Conservation (phyloP, 2,329 filamentous ascomycete species). For the Exophiala xenobiotica region DNA sequence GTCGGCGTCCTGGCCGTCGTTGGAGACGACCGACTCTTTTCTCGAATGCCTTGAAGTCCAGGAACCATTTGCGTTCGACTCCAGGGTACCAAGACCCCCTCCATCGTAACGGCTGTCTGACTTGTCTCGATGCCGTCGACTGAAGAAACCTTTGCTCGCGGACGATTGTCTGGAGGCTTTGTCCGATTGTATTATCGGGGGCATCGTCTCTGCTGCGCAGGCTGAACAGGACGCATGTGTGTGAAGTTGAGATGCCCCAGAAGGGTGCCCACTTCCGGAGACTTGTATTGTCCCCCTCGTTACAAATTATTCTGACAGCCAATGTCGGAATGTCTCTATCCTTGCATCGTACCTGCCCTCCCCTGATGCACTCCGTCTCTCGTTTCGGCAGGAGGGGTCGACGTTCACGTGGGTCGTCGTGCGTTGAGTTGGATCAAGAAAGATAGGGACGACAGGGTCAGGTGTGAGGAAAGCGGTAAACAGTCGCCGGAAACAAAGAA, state of each 20-base stretch:
- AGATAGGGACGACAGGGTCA: background rate
- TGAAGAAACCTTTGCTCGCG: constrained; percentile 81
- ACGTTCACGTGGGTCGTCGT: background rate
- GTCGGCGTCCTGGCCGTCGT: constrained; percentile 66
- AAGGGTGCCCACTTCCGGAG: constrained; percentile 19
- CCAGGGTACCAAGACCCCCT: constrained; percentile 11
- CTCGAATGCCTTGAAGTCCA: constrained; percentile 71
- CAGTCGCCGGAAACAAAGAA: constrained; percentile 2
- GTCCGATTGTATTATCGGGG: constrained; percentile 61
- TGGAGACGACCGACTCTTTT: constrained; percentile 68
- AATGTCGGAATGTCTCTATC: constrained; percentile 17
- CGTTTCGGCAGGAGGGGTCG: constrained; percentile 11
- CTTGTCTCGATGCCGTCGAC: constrained; percentile 72
- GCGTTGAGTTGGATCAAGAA: constrained; percentile 9
- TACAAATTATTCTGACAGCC: constrained; percentile 15
- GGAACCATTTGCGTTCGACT: constrained; percentile 59
- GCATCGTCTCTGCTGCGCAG: constrained; percentile 40
- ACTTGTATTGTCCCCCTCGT: constrained; percentile 15
- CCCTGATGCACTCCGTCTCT: constrained; percentile 9
- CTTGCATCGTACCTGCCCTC: constrained; percentile 21
- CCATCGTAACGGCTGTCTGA: constrained; percentile 63
- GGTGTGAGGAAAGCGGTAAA: background rate
- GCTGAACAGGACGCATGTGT: constrained; percentile 23
- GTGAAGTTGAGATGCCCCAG: constrained; percentile 13
- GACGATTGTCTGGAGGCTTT: constrained; percentile 82